Evolutionary conservation across 2,329 filamentous ascomycete genomes (phyloP).

Genomic region (Xylariaceae sp.): DNA sequence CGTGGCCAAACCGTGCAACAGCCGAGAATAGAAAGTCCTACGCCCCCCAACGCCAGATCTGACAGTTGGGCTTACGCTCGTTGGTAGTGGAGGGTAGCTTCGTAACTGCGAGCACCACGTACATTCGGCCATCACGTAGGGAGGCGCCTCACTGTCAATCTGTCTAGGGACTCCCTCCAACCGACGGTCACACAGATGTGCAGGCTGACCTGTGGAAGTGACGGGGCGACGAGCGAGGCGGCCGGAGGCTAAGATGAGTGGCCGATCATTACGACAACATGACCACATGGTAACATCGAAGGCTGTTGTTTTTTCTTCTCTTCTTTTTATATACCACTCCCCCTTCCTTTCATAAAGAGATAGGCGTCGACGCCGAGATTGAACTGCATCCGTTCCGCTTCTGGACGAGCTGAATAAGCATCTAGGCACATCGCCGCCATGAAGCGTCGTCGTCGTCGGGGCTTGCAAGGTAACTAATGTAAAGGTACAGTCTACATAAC

Average conservation of each 20-base stretch:
- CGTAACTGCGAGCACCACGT: no score
- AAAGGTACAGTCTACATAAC: no score
- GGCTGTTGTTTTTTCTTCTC: neutral
- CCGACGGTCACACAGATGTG: neutral
- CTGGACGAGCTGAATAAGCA: neutral
- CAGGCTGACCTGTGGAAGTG: neutral
- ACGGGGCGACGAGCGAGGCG: neutral
- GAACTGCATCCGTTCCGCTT: neutral
- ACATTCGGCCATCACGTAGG: no score
- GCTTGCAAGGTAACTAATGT: no score
- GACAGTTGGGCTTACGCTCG: no score
- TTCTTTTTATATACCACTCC: neutral
- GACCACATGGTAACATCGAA: neutral
- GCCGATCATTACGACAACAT: neutral
- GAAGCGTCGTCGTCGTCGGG: no score
- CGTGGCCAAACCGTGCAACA: constrained; percentile 19
- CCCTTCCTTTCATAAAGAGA: neutral
- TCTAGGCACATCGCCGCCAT: no score
- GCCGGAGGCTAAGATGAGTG: neutral
- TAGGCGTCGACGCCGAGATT: neutral
- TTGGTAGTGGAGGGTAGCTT: no score
- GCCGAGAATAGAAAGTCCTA: constrained; percentile 4
- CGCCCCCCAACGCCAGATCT: no score
- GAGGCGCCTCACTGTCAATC: no score
- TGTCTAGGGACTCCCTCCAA: no score